Conservation (phyloP, 768 basidiomycete species). For the Leccinum aurantiacum region DNA sequence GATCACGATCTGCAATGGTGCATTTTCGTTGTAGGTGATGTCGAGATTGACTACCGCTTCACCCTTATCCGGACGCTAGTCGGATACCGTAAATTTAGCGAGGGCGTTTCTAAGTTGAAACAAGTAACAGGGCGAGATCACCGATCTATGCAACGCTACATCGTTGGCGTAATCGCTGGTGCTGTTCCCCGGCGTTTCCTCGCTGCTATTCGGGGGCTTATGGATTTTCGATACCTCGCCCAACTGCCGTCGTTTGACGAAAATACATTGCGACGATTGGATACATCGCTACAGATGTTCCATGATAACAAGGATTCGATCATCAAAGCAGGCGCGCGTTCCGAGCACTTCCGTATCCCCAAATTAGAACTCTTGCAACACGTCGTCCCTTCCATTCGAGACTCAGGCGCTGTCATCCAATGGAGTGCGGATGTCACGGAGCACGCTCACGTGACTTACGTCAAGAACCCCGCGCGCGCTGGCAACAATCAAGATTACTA, state of each 20-base stretch:
- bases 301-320: not conserved
- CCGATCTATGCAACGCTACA: not conserved
- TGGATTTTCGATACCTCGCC: not conserved
- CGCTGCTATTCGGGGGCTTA: not conserved
- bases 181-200: not conserved
- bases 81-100: no score
- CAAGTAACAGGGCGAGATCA: not conserved
- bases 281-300: not conserved
- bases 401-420: not conserved
- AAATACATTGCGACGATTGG: not conserved
- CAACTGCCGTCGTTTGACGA: not conserved
- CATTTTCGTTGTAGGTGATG: no score
- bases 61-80: no score
- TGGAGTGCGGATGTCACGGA: not conserved
- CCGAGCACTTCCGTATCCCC: not conserved
- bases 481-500: not conserved
- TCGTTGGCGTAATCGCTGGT: not conserved
- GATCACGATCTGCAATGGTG: no score
- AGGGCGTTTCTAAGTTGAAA: no score
- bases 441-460: not conserved
- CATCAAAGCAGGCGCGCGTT: not conserved
- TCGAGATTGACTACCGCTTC: no score
- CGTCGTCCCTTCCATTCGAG: not conserved
- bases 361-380: no score
- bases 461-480: not conserved